These are phyloP conservation scores for Penicillium hesseltinei DNA, from an alignment of 2,329 filamentous ascomycete genomes.

Conservation along the genomic window DNA sequence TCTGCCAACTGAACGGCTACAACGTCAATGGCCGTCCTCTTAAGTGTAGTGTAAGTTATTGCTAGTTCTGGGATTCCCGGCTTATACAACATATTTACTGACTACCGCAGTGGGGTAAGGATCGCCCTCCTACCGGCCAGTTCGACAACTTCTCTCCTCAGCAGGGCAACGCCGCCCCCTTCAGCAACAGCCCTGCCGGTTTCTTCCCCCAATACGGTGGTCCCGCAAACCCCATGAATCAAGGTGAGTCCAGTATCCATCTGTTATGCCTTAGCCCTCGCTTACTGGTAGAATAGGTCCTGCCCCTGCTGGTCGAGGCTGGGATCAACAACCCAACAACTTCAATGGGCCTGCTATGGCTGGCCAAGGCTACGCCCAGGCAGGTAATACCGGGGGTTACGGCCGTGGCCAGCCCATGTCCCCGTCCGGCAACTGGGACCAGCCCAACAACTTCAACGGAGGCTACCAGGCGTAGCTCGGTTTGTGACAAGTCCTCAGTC, in stretches of 20 bases:
- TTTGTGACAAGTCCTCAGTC: slow-evolving; percentile 9
- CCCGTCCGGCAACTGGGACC: slow-evolving; percentile 51
- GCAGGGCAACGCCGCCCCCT: slow-evolving; percentile 64
- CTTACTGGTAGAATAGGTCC: slow-evolving; percentile 42
- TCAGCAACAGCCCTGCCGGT: slow-evolving; percentile 68
- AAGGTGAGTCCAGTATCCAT: slow-evolving; percentile 44
- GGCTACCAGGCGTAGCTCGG: slow-evolving; percentile 57
- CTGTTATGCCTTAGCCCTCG: slow-evolving; percentile 10
- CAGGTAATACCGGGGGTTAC: slow-evolving; percentile 77
- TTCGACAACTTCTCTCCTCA: slow-evolving; percentile 84
- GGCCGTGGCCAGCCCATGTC: slow-evolving; percentile 67
- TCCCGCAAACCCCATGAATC: slow-evolving; percentile 61
- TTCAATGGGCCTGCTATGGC: slow-evolving; percentile 45
- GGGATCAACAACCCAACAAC: slow-evolving; percentile 56
- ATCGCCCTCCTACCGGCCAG: slow-evolving; percentile 82
- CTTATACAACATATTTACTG: slow-evolving; percentile 31
- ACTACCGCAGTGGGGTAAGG: slow-evolving; percentile 84
- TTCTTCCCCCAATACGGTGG: slow-evolving; percentile 96
- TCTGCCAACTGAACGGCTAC: slow-evolving; percentile 96
- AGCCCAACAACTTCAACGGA: slow-evolving; percentile 57
- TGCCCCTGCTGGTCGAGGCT: slow-evolving; percentile 57
- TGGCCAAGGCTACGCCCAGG: slow-evolving; percentile 57
- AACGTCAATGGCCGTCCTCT: slow-evolving; percentile 95
- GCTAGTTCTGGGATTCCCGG: slow-evolving; percentile 9
- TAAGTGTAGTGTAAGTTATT: slow-evolving; percentile 89